A percentile compares a stretch with the other conserved stretches of the same genome.
phyloP scores from a whole-genome alignment of 176 grass and related monocot genomes.

The Aechmea fasciata region DNA sequence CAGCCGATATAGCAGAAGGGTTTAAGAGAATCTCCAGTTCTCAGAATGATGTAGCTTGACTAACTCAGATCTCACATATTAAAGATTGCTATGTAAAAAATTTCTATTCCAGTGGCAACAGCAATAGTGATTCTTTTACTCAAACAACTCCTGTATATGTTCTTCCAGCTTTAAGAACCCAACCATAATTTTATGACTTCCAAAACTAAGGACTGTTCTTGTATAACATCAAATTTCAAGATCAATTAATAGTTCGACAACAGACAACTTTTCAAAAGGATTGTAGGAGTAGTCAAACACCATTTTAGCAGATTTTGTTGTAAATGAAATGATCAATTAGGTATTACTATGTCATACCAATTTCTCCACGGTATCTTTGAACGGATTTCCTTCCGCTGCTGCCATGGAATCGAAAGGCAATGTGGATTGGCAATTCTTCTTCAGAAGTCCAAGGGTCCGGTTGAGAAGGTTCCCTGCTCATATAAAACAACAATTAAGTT shows the following conservation, averaged over 20 bases:
- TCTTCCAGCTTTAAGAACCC: too few species aligned
- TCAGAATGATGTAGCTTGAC: too few species aligned
- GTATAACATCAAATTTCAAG: too few species aligned
- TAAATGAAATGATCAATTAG: conserved; percentile 10
- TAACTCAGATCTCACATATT: too few species aligned
- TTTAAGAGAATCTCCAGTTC: too few species aligned
- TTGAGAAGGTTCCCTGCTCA: conserved; percentile 89
- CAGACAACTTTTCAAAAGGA: background rate
- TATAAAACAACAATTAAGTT: background rate
- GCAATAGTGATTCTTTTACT: background rate
- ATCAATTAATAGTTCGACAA: background rate
- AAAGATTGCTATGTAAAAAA: too few species aligned
- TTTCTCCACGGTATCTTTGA: conserved; percentile 58
- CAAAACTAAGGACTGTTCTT: too few species aligned
- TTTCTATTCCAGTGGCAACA: too few species aligned
- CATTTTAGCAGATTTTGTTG: background rate
- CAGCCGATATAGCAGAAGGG: background rate
- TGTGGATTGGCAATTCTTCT: conserved; percentile 84
- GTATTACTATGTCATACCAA: conserved; percentile 40
- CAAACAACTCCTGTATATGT: too few species aligned
- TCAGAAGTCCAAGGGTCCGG: conserved; percentile 82
- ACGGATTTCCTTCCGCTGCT: conserved; percentile 59
- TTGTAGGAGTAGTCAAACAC: background rate
- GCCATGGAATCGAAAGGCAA: conserved; percentile 57
- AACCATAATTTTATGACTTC: too few species aligned